Base-by-base conservation (phyloP, 345 rosid genomes). In the Salix viminalis region DNA sequence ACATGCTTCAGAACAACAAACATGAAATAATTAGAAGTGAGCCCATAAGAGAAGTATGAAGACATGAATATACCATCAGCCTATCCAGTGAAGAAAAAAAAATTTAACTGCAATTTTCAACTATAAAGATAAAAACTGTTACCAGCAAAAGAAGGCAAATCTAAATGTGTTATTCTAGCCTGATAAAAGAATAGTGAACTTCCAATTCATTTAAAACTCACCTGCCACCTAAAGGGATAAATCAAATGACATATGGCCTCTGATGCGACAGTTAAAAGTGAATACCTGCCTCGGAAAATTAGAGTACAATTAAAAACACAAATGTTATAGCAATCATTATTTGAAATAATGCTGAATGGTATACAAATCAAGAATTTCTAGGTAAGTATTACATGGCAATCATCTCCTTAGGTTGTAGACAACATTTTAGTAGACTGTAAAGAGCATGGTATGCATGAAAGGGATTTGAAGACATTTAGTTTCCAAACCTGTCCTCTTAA, bases 221-320 rank as follows among this genome's bases (percentile, higher is more conserved):
- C 99, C 96, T 90, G 98, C 99, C 99, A 96, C 82, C 96, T 86
- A 80, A 96, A 92, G 74, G 99, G 99, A 87, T 88, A 96, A 75
- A 96, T 94, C 78, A 96, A 85, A 89, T 96, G 99, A 81, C 97
- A 94, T 85, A 96, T 89, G 79, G 98, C 94, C 86, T 96, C 98
- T 69, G 98, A 88, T 24, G 84, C 97, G 52, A 96, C 86, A 72
- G 97, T 96, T 84, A 96, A 81, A 82, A 96, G 92, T 41, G 98
- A 96, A 77, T 92, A 96, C 91, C 99, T 96, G 85, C 74, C 73
- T 81, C 74, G 75, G 39, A 79, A 46, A 74, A 69, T 46, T 18
- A 79, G 34, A 58, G n/a, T 28, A 41, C 18, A 65, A 54, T 66
- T 42, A 69, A 19, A 19, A 68, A 37, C 32, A 2, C 11, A 66